Evolutionary conservation across 108 stramenopile species (phyloP).

Genomic region (Conticribra guillardii): DNA sequence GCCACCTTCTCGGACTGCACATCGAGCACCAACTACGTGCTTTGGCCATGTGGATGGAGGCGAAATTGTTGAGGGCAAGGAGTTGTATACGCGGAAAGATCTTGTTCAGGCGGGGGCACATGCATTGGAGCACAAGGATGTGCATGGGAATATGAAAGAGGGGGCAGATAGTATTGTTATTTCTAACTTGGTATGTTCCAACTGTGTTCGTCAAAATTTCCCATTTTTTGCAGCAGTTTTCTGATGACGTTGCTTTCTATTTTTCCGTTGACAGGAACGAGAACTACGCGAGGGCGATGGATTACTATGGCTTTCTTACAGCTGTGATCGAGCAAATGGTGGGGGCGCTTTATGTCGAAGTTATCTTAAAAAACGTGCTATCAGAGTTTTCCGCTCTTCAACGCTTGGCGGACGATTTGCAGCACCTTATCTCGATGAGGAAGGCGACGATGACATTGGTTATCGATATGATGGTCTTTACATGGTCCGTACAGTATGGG

Average conservation of each 20-base stretch:
- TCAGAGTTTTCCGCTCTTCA: constrained; percentile 56
- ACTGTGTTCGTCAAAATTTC: not conserved
- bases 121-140: constrained; percentile 44
- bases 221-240: not conserved
- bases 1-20: not conserved
- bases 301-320: constrained; percentile 45
- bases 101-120: constrained; percentile 43
- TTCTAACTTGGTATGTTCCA: constrained; percentile 36
- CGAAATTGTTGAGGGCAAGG: constrained; percentile 54
- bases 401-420: constrained; percentile 41
- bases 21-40: constrained; percentile 5
- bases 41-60: constrained; percentile 48
- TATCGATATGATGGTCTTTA: constrained; percentile 62
- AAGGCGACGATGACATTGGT: constrained; percentile 48
- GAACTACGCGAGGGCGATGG: constrained; percentile 55
- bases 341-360: constrained; percentile 49
- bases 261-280: constrained; percentile 29
- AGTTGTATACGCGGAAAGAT: constrained; percentile 48
- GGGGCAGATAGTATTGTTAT: constrained; percentile 64
- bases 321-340: constrained; percentile 49
- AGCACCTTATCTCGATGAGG: constrained; percentile 40
- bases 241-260: not conserved
- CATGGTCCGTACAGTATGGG: constrained; percentile 54
- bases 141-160: constrained; percentile 57
- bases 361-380: constrained; percentile 49